Conservation (phyloP, 306 rosid genomes). For the Mimosa bimucronata region DNA sequence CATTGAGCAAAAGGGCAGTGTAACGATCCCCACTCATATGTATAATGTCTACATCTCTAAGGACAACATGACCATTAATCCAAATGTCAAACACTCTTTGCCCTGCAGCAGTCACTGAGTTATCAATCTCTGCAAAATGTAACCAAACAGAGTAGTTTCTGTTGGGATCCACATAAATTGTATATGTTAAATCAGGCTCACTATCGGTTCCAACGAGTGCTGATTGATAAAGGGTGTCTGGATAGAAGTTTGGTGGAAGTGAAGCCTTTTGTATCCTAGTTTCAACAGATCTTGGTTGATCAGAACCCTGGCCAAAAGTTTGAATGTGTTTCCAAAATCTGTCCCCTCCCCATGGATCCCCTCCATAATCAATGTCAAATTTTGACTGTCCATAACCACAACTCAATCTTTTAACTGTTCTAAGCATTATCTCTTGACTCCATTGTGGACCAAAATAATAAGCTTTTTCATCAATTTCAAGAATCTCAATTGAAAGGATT, state of each 20-base stretch:
- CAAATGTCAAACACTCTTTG: conserved; percentile 78
- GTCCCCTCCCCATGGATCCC: conserved; percentile 81
- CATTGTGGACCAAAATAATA: conserved; percentile 62
- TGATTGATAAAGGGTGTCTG: conserved; percentile 78
- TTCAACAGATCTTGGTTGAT: conserved; percentile 66
- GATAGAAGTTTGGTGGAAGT: conserved; percentile 77
- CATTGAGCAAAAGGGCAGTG: conserved; percentile 86
- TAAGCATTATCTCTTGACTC: conserved; percentile 64
- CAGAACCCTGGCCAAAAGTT: conserved; percentile 68
- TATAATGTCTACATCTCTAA: conserved; percentile 70
- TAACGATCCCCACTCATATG: conserved; percentile 70
- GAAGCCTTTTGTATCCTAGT: conserved; percentile 69
- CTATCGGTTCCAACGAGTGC: conserved; percentile 68
- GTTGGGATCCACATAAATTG: conserved; percentile 83
- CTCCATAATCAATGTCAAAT: conserved; percentile 72
- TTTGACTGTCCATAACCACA: conserved; percentile 81
- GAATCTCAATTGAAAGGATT: conserved; percentile 89
- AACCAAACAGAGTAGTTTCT: conserved; percentile 93
- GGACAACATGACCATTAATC: conserved; percentile 64
- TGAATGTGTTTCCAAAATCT: conserved; percentile 69
- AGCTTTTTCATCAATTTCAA: conserved; percentile 75
- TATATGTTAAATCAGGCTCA: conserved; percentile 72
- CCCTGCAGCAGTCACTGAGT: conserved; percentile 56
- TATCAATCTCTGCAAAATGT: conserved; percentile 90
- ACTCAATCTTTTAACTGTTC: conserved; percentile 77